Evolutionary conservation across 2,329 filamentous ascomycete species (phyloP), one percentile per base, ranked within the genome.

Genomic region (Ascosphaera aggregata): DNA sequence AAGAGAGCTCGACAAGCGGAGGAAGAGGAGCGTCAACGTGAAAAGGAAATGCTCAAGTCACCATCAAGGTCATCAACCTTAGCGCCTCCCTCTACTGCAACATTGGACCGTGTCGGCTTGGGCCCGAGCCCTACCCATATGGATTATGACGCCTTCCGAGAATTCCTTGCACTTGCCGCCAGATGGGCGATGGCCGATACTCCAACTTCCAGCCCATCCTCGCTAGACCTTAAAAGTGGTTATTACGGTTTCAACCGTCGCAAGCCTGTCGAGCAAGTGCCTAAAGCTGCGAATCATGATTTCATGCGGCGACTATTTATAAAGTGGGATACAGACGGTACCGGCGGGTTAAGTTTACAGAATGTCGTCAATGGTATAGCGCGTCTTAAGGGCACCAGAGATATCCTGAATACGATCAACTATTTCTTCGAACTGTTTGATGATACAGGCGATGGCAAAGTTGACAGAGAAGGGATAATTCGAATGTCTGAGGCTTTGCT

Each of bases 391-490:
- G 86, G 89, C 7, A 84, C 79, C 40, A 76, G 77, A 36, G 89
- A 98, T 56, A 94, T 98, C 46, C 94, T 98, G 86, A 81, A 81
- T 20, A 89, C 80, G 42, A 95, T 98, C 51, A 89, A 76, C 43
- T 95, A 95, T 58, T 95, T 98, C 56, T 98, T 98, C 49, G 81
- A 94, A 50, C 70, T 98, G 0, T 94, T 95, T 54, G 89, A 98
- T 52, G 86, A 98, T 46, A 78, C 86, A 49, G 71, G 74, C 1
- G 84, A 93, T 52, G 89, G 89, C 18, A 82, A 73, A 48, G 85
- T 98, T 3, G 89, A 95, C 51, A 73, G 89, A 9, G 89, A 98
- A 56, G 89, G 89, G 4, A 98, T 98, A 42, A 58, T 98, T 35
- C 69, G 84, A 36, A 95, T 98, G 52, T 94, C 85, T 0, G 89